Percentiles rank a stretch among this genome's conserved stretches.
phyloP scores from a whole-genome alignment of 2,329 filamentous ascomycete genomes.

The Conoideocrella luteorostrata region DNA sequence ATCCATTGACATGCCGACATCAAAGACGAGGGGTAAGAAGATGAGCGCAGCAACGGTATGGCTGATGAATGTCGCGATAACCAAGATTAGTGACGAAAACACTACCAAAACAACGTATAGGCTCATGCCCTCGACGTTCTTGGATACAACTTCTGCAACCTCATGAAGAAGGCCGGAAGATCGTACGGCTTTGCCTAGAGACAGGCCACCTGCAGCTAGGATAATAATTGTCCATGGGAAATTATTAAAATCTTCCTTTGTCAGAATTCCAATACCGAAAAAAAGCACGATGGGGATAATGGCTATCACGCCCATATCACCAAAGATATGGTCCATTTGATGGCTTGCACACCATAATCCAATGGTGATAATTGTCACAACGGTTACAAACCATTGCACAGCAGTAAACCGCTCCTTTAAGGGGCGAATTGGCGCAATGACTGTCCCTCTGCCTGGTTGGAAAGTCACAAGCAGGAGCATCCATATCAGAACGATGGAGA shows the following conservation, averaged over 20 bases:
- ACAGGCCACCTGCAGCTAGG: constrained; percentile 85
- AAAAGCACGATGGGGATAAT: constrained; percentile 94
- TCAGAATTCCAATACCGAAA: constrained; percentile 92
- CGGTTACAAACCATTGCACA: constrained; percentile 85
- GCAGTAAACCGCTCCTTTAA: constrained; percentile 84
- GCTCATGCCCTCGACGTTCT: constrained; percentile 66
- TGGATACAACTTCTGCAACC: constrained; percentile 72
- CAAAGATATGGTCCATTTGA: constrained; percentile 79
- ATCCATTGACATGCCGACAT: constrained; percentile 79
- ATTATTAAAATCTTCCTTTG: constrained; percentile 99
- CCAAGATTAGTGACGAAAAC: constrained; percentile 76
- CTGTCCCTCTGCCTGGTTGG: constrained; percentile 75
- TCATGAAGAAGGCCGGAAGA: constrained; percentile 88
- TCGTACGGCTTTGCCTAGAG: constrained; percentile 88
- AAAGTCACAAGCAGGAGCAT: constrained; percentile 77
- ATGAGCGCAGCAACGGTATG: constrained; percentile 96
- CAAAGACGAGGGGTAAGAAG: constrained; percentile 80
- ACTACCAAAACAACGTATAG: constrained; percentile 82
- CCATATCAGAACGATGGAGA: constrained; percentile 88
- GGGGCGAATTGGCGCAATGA: constrained; percentile 83
- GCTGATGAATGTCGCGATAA: constrained; percentile 95
- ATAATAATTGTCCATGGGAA: constrained; percentile 99
- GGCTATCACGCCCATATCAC: constrained; percentile 97
- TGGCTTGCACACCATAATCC: constrained; percentile 88
- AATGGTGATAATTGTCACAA: constrained; percentile 80